Evolutionary conservation across 495 filamentous ascomycete species (phyloP), one percentile per base, ranked within the genome.

Genomic region (Aspergillus bridgeri): DNA sequence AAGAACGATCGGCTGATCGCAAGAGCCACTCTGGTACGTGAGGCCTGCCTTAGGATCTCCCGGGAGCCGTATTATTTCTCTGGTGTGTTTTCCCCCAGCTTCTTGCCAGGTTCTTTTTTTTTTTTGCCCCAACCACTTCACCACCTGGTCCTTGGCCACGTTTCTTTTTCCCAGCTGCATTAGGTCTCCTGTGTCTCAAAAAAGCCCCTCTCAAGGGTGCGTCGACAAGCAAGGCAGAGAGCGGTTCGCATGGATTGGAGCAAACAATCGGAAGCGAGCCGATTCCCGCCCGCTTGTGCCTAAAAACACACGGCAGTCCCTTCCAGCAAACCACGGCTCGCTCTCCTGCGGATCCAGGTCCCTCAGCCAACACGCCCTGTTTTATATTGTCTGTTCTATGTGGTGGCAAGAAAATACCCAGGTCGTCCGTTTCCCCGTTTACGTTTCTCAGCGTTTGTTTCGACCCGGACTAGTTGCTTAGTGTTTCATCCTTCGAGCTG

Each of bases 241-340:
- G 45, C n/a, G 20, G 22, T 8, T 13, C 45, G n/a, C 6, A 47
- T 19, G 4, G 7, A 20, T 2, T 4, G 45, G 17, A 20, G 21
- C 22, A 23, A 18, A 47, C 17, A 20, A 18, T 51, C 33, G 54
- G 52, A 48, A 45, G 27, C 55, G 51, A 51, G 48, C 49, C 60
- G 51, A 56, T 45, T 59, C 57, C 58, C 54, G 53, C 54, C 53
- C 52, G 45, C 49, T 29, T 33, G 25, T 54, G 55, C 48, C 54
- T 42, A 65, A 53, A 69, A 60, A 43, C 21, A 18, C 53, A 50
- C 72, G 71, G 72, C 62, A 63, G 46, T 69, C 42, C 62, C 47
- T 65, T 71, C 72, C 72, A 65, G 66, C 74, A 69, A 71, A 75
- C 71, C 74, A 77, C 61, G 69, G 46, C 18, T 33, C 62, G 33